Evolutionary conservation across 768 basidiomycete species (phyloP).

Genomic region (Podaxis rugospora): DNA sequence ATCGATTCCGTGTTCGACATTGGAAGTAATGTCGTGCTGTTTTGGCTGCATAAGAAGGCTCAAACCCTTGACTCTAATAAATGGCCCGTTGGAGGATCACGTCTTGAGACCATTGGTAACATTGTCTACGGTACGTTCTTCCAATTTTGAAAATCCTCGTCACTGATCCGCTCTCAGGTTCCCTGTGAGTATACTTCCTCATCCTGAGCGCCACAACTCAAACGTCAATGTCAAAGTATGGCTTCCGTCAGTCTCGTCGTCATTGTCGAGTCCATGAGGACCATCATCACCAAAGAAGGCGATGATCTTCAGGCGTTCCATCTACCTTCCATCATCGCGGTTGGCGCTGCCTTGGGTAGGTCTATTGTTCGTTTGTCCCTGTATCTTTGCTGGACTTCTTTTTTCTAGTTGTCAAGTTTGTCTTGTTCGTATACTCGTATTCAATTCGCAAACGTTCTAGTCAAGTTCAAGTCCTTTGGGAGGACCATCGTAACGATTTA

Average conservation of each 20-base stretch:
- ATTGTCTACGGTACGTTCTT: slow-evolving; percentile 65
- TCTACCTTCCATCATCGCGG: slow-evolving; percentile 78
- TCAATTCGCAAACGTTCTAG: slow-evolving; percentile 76
- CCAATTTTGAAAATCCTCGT: slow-evolving; percentile 23
- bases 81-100: slow-evolving; percentile 91
- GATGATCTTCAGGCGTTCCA: slow-evolving; percentile 62
- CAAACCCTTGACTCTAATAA: slow-evolving; percentile 68
- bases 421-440: slow-evolving; percentile 85
- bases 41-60: slow-evolving; percentile 75
- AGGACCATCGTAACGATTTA: slow-evolving; percentile 94
- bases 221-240: slow-evolving; percentile 63
- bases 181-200: slow-evolving; percentile 19
- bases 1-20: slow-evolving; percentile 87
- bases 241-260: slow-evolving; percentile 87
- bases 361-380: neutral
- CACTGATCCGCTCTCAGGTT: slow-evolving; percentile 18
- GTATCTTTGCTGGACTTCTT: neutral
- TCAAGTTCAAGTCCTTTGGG: slow-evolving; percentile 94
- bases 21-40: slow-evolving; percentile 79
- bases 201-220: neutral
- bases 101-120: slow-evolving; percentile 87
- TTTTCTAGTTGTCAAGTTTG: slow-evolving; percentile 67
- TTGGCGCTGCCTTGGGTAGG: slow-evolving; percentile 76
- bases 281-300: slow-evolving; percentile 54
- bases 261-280: slow-evolving; percentile 79